Base-by-base conservation (phyloP, 2,329 filamentous ascomycete genomes). In the Sporothrix dimorphospora region DNA sequence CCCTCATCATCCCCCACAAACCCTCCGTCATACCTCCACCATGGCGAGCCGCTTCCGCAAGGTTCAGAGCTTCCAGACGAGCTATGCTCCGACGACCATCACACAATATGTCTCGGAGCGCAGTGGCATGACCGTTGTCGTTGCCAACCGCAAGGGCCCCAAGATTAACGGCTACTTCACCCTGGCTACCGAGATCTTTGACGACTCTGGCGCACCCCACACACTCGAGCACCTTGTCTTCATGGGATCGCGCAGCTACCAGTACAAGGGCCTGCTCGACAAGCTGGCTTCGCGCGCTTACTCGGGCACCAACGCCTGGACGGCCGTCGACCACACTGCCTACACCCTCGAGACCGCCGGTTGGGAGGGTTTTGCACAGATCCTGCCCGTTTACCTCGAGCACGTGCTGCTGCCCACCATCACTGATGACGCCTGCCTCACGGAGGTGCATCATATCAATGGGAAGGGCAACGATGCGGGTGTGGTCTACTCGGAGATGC, bases 401-500 rank as follows among this genome's bases (percentile, higher is more conserved):
- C 96, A 99, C 82, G 87, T 99, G 42, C 89, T 99, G 74, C 85
- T 97, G 9, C 96, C 96, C 0, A 97, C 94, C 8, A 85, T 99
- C 73, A 98, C 94, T 0, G 95, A 99, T 80, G 92, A 94, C 71
- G 94, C 90, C 12, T 98, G 97, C 79, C 91, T 95, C 75, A 99
- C 96, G 2, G 96, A 99, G 81, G 96, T 99, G 1, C 94, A 97
- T 83, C 96, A 99, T 80, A 89, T 99, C 71, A 94, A 99, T 79
- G 95, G 94, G 19, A 90, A 93, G 76, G 96, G 96, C 72, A 92
- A 98, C 75, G 96, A 99, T 86, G 96, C 96, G 55, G 96, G 94
- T 74, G 94, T 98, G 1, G 96, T 99, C 9, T 99, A 99, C 82
- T 98, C 95, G 0, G 96, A 99, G 82, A 99, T 99, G 96, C 96